phyloP scores from a whole-genome alignment of 768 basidiomycete species.

The Cystofilobasidium macerans region DNA sequence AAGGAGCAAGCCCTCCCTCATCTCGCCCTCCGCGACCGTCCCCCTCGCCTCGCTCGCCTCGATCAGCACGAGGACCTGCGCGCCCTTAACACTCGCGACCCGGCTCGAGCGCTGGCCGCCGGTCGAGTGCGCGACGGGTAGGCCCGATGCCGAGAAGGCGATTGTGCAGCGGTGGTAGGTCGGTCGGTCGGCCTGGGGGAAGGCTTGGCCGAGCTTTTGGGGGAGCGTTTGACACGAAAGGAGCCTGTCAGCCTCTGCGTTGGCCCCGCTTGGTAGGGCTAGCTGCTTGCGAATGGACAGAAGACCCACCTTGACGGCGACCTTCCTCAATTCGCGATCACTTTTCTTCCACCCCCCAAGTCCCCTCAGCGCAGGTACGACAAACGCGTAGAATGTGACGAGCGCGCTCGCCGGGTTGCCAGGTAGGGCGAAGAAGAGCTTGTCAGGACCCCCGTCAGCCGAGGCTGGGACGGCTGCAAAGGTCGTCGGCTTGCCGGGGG shows the following conservation, averaged over 20 bases:
- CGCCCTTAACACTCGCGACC: conserved; percentile 65
- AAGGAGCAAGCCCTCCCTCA: conserved; percentile 17
- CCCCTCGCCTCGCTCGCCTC: conserved; percentile 3
- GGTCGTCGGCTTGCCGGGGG: conserved; percentile 64
- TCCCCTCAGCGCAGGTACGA: conserved; percentile 62
- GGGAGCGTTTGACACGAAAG: neutral
- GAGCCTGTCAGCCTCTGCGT: neutral
- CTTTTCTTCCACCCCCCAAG: conserved; percentile 57
- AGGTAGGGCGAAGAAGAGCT: conserved; percentile 70
- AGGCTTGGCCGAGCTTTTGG: conserved; percentile 33
- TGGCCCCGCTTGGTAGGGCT: neutral
- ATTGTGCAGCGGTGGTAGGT: conserved; percentile 76
- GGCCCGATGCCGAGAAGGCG: conserved; percentile 38
- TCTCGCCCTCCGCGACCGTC: conserved; percentile 3
- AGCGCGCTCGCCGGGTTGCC: conserved; percentile 83
- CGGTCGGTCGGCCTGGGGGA: conserved; percentile 59
- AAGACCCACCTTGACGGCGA: conserved; percentile 28
- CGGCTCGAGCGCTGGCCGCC: conserved; percentile 79
- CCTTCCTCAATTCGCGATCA: conserved; percentile 29
- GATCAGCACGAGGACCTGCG: conserved; percentile 56
- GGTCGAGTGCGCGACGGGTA: conserved; percentile 61
- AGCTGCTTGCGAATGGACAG: neutral
- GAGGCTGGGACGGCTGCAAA: conserved; percentile 57
- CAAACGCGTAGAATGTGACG: conserved; percentile 74
- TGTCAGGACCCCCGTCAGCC: conserved; percentile 34